Conservation (phyloP, 1,139 yeast genomes). For the Barnettozyma hawaiiensis region DNA sequence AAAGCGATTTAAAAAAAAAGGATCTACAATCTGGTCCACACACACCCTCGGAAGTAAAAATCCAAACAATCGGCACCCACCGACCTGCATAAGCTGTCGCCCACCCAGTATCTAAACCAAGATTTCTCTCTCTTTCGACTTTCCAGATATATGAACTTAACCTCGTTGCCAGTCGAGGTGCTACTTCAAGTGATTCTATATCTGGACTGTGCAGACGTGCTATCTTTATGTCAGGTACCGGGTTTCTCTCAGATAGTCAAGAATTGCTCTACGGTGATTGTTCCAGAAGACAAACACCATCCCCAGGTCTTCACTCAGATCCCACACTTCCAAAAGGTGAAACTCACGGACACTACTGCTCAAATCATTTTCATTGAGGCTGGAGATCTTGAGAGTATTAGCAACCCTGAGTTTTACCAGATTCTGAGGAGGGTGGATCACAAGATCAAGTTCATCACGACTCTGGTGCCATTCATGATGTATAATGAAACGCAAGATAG, state of each 20-base stretch:
- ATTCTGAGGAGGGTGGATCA: neutral
- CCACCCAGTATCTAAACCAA: too few species aligned
- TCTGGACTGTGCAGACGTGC: neutral
- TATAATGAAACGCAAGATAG: neutral
- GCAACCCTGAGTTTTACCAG: neutral
- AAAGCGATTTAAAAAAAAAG: too few species aligned
- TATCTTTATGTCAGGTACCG: neutral
- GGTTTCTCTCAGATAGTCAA: neutral
- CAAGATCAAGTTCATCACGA: neutral
- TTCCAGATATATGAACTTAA: too few species aligned
- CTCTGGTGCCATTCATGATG: neutral
- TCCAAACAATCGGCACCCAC: too few species aligned
- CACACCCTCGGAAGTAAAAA: too few species aligned
- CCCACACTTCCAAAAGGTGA: neutral
- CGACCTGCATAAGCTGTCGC: too few species aligned
- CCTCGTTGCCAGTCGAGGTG: neutral
- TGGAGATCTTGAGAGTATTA: neutral
- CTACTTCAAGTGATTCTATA: neutral
- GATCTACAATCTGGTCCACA: too few species aligned
- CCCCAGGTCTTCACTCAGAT: neutral
- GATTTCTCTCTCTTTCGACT: too few species aligned
- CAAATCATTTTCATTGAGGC: neutral
- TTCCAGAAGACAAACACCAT: neutral
- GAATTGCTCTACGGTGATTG: neutral
- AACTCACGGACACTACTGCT: neutral